Evolutionary conservation across 129 eudicot species (phyloP).

Genomic region (Helianthus tuberosus): DNA sequence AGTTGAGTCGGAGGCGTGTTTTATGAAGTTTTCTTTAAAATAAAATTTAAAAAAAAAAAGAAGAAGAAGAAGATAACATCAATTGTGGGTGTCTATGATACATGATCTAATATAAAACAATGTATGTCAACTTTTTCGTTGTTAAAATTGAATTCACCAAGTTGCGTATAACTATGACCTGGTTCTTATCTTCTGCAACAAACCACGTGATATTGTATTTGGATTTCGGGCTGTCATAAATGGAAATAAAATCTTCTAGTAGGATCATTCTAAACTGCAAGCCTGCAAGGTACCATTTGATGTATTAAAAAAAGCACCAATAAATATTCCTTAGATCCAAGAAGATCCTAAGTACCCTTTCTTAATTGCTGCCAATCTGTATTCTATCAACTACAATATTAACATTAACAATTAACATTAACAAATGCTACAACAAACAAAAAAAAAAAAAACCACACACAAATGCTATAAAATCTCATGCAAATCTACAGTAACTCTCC

Average conservation of each 20-base stretch:
- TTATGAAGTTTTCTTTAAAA: too few species aligned
- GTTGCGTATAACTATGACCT: constrained; percentile 6
- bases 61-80: too few species aligned
- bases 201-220: constrained; percentile 20
- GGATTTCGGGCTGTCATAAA: constrained; percentile 5
- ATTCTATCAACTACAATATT: background rate
- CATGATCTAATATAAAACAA: too few species aligned
- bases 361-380: constrained; percentile 27
- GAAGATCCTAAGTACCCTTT: background rate
- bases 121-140: background rate
- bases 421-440: background rate
- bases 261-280: background rate
- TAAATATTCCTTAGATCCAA: constrained; percentile 22
- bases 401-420: too few species aligned
- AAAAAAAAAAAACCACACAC: too few species aligned
- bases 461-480: constrained; percentile 4
- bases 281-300: background rate
- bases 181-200: constrained; percentile 8
- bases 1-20: too few species aligned
- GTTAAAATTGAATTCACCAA: background rate
- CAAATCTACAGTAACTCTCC: constrained; percentile 13
- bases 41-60: too few species aligned
- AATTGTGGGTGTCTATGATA: too few species aligned
- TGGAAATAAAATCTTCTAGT: constrained; percentile 8
- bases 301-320: background rate